These are phyloP conservation scores for Fusarium illudens DNA, from an alignment of 2,329 filamentous ascomycete species.

Conservation along the genomic window DNA sequence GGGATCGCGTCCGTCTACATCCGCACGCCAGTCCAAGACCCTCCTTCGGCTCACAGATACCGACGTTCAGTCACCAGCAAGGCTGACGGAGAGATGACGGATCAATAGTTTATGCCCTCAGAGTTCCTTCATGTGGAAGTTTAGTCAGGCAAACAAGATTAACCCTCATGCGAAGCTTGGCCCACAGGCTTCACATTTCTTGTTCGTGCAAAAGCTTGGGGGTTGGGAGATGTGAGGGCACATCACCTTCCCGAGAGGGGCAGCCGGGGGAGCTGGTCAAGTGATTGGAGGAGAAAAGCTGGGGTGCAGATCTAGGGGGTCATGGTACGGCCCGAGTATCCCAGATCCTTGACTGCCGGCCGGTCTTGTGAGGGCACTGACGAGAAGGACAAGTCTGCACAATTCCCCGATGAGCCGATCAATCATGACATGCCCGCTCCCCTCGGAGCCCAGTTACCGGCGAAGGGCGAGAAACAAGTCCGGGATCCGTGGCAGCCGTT, in stretches of 20 bases:
- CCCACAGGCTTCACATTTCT: background rate
- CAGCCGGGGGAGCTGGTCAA: constrained; percentile 23
- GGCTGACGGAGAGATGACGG: background rate
- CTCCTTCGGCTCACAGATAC: background rate
- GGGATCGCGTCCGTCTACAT: background rate
- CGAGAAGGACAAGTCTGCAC: constrained; percentile 21
- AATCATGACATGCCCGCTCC: constrained; percentile 27
- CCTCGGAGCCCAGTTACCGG: constrained; percentile 6
- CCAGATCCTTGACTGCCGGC: constrained; percentile 33
- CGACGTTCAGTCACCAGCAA: background rate
- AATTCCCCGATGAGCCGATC: constrained; percentile 34
- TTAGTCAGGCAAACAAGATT: background rate
- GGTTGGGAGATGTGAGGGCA: background rate
- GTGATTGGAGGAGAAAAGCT: constrained; percentile 37
- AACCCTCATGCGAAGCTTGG: background rate
- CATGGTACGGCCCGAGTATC: constrained; percentile 41
- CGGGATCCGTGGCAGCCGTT: background rate
- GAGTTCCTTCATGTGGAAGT: background rate
- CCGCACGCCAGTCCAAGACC: background rate
- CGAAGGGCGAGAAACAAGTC: background rate
- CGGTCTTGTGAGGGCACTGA: background rate
- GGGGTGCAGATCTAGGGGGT: constrained; percentile 37
- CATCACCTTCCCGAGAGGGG: constrained; percentile 32
- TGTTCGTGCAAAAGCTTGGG: constrained; percentile 10
- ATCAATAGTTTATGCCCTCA: background rate